A percentile compares a stretch with the other conserved stretches of the same genome.
These are phyloP conservation scores for Zostera marina DNA, from an alignment of 116 monocot species.

Conservation along the genomic window DNA sequence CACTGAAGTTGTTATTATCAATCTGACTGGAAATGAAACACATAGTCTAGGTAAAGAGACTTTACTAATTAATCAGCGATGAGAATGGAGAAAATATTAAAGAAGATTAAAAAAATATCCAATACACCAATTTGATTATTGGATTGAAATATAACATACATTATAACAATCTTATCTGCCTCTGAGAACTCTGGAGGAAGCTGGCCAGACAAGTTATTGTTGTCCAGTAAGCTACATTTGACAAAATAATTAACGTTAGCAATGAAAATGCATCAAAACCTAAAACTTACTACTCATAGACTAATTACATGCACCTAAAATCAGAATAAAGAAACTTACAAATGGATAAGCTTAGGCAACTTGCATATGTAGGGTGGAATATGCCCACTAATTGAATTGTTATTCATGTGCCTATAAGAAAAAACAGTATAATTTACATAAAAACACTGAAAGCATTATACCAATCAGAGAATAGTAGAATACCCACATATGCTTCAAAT, in stretches of 20 bases:
- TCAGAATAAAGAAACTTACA: conserved; percentile 35
- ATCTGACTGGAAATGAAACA: conserved; percentile 42
- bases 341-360: conserved; percentile 45
- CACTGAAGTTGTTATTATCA: conserved; percentile 93
- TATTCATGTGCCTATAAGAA: conserved; percentile 84
- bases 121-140: background rate
- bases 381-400: conserved; percentile 88
- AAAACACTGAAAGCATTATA: background rate
- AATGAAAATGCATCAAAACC: background rate
- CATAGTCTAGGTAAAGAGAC: background rate
- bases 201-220: conserved; percentile 76
- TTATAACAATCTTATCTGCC: conserved; percentile 39
- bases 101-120: background rate
- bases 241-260: background rate
- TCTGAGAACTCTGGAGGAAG: conserved; percentile 64
- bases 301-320: background rate
- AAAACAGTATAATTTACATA: conserved; percentile 1
- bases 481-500: conserved; percentile 65
- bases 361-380: conserved; percentile 60
- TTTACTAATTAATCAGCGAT: background rate
- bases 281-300: background rate
- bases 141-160: conserved; percentile 33
- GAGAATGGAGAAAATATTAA: background rate
- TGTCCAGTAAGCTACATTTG: conserved; percentile 65
- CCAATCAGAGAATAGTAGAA: conserved; percentile 6